A percentile compares a stretch with the other conserved stretches of the same genome.
Conservation (phyloP, 331 rosid species). For the Ulmus americana region DNA sequence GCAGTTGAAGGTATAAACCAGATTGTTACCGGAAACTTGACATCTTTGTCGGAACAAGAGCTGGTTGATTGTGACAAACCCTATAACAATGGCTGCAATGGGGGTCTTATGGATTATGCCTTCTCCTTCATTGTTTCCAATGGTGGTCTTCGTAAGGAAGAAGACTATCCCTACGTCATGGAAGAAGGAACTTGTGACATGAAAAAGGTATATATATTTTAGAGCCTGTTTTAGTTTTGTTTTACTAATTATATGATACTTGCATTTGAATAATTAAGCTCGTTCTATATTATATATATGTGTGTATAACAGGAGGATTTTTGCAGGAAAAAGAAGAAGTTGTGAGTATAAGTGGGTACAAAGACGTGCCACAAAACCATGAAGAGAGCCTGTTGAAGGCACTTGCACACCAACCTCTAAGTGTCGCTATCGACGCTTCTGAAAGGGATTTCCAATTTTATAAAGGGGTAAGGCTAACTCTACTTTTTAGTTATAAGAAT, state of each 20-base stretch:
- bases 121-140: conserved; percentile 37
- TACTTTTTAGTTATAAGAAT: no score
- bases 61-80: conserved; percentile 46
- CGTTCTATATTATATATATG: background rate
- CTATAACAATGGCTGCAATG: conserved; percentile 49
- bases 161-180: conserved; percentile 52
- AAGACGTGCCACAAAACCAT: conserved; percentile 43
- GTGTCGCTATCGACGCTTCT: conserved; percentile 44
- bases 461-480: conserved; percentile 33
- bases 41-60: conserved; percentile 52
- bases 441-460: conserved; percentile 48
- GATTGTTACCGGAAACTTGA: conserved; percentile 47
- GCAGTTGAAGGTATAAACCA: conserved; percentile 53
- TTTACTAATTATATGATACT: no score
- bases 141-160: conserved; percentile 49
- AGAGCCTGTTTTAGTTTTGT: no score
- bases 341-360: conserved; percentile 44
- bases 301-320: background rate
- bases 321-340: conserved; percentile 31
- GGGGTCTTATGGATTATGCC: conserved; percentile 54
- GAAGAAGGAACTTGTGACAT: conserved; percentile 46
- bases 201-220: conserved; percentile 28
- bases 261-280: no score
- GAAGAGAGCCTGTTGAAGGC: conserved; percentile 49
- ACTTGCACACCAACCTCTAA: conserved; percentile 46